phyloP scores from a whole-genome alignment of 148 eudicot genomes.

The Rhododendron ovatum region DNA sequence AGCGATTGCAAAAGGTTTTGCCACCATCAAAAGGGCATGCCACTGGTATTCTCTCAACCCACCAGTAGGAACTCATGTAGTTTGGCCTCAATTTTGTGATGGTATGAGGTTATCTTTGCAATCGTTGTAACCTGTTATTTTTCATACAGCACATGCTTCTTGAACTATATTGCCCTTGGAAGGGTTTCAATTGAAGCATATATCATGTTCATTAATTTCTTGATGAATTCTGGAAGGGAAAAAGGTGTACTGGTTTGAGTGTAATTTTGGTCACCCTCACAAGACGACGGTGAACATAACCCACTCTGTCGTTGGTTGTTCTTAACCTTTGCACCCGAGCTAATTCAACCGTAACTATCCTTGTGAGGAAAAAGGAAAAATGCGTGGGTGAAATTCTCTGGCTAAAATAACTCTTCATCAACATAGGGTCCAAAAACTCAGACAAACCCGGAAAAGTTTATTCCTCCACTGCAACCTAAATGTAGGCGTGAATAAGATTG shows the following conservation, averaged over 20 bases:
- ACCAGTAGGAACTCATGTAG: not conserved
- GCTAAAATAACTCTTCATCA: not conserved
- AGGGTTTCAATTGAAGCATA: not conserved
- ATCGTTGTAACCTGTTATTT: not conserved
- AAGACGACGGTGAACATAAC: not conserved
- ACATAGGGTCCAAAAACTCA: not conserved
- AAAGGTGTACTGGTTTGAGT: not conserved
- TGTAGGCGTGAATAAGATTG: not conserved
- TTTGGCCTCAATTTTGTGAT: not conserved
- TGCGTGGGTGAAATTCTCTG: not conserved
- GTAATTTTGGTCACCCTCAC: not conserved
- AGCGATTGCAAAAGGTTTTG: conserved; percentile 41
- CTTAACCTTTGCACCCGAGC: not conserved
- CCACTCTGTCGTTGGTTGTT: not conserved
- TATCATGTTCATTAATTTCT: not conserved
- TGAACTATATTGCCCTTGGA: not conserved
- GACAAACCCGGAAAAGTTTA: not conserved
- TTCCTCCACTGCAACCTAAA: not conserved
- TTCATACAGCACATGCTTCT: not conserved
- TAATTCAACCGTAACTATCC: not conserved
- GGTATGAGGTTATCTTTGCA: not conserved
- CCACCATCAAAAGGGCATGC: conserved; percentile 50
- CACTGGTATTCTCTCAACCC: conserved; percentile 17
- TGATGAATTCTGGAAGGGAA: too few species aligned
- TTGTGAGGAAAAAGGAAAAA: not conserved